A percentile compares a stretch with the other conserved stretches of the same genome.
These are phyloP conservation scores for Populus hybrid DNA, from an alignment of 441 rosid genomes.

Conservation along the genomic window DNA sequence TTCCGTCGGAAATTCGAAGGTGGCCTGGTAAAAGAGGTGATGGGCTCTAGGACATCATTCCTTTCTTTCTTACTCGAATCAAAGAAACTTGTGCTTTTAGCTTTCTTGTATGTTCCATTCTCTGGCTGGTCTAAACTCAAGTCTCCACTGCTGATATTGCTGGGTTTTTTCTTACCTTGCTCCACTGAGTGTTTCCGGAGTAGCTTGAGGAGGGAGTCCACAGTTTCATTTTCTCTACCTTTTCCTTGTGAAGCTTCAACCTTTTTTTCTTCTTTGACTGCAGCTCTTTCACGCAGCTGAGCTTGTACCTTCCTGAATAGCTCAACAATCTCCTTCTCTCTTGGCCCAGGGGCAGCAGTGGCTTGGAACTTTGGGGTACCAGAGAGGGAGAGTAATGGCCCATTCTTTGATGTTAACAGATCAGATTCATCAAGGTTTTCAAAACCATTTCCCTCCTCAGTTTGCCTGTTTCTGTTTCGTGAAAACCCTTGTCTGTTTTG, in stretches of 20 bases:
- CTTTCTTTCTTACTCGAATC: slow-evolving; percentile 17
- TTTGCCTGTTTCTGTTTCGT: slow-evolving; percentile 49
- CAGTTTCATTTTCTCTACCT: slow-evolving; percentile 55
- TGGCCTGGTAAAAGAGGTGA: slow-evolving; percentile 43
- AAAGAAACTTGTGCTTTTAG: slow-evolving; percentile 25
- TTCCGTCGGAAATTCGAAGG: slow-evolving; percentile 56
- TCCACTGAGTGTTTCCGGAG: slow-evolving; percentile 67
- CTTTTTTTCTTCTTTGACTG: slow-evolving; percentile 48
- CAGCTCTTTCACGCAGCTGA: slow-evolving; percentile 74
- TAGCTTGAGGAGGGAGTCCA: slow-evolving; percentile 66
- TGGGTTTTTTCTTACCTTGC: slow-evolving; percentile 46
- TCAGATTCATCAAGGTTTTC: slow-evolving; percentile 52
- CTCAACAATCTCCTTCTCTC: slow-evolving; percentile 76
- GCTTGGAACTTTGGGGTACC: slow-evolving; percentile 55
- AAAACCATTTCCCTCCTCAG: slow-evolving; percentile 53
- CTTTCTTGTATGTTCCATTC: slow-evolving; percentile 26
- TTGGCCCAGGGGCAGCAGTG: slow-evolving; percentile 58
- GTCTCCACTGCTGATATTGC: slow-evolving; percentile 27
- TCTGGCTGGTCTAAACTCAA: slow-evolving; percentile 31
- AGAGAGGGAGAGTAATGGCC: slow-evolving; percentile 51
- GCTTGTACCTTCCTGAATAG: slow-evolving; percentile 79
- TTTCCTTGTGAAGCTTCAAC: slow-evolving; percentile 44
- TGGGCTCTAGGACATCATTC: slow-evolving; percentile 26
- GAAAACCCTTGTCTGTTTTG: slow-evolving; percentile 41
- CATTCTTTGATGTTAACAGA: slow-evolving; percentile 47